Evolutionary conservation across 148 eudicot genomes (phyloP), one percentile per base, ranked within the genome.

Genomic region (Persicaria maculosa): DNA sequence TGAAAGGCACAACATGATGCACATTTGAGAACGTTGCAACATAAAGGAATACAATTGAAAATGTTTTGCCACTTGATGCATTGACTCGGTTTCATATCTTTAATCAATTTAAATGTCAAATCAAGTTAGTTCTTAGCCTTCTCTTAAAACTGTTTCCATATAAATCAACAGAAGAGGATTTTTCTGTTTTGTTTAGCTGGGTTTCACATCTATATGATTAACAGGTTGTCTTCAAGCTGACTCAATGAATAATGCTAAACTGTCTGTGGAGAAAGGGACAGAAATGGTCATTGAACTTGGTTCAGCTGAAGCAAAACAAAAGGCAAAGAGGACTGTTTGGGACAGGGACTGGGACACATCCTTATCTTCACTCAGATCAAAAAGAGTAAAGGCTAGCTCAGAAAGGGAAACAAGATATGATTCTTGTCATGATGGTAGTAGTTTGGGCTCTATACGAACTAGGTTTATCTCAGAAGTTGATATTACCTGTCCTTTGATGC

Each of bases 341-440:
- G 36, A 31, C 36, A 31, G 36, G 36, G 36, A 31, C 36, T 31
- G 36, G 61, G 88, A 89, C 81, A 76, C 88, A 77, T 88, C 94
- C 7, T 80, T 72, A 44, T 89, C 91, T 45, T 91, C 97, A 31
- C 76, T 93, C 69, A 89, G 89, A 62, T 91, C 97, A 59, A 93
- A 93, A 78, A 91, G 91, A 85, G 87, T 93, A 65, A 93, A 88
- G 82, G 98, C 94, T 44, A 73, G 91, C 69, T 72, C 71, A 61
- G 80, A 75, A 55, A 76, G 76, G 47, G 77, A 81, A 73, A 80
- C 50, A 61, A 74, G 65, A 71, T 75, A 77, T 45, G 74, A 73
- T 65, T 68, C 44, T 75, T 72, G 44, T 58, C 40, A 31, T 76
- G 68, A 76, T 75, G 79, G 58, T 50, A 76, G 75, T 74, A 71